Evolutionary conservation across 148 eudicot species (phyloP), one percentile per base, ranked within the genome.

Genomic region (Amaranthus palmeri): DNA sequence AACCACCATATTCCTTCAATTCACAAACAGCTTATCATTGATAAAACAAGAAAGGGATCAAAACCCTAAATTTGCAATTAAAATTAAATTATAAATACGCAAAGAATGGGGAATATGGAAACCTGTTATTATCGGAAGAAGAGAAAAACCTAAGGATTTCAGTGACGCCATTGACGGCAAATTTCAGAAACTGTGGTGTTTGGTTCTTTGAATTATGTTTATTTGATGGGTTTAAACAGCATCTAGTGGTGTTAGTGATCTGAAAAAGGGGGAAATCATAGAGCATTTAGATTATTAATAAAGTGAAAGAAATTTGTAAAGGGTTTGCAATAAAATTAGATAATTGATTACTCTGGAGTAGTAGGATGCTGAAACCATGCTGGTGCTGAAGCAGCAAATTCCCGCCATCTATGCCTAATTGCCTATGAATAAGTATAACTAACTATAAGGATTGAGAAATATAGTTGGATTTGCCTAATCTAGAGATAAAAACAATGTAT

Each of bases 91-190:
- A 8, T 14, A 50, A 3, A 13, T 0, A 25, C 0, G 36, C 0
- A 25, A 25, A 25, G 36, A 45, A 43, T 40, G 48, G 54, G 42
- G 18, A 4, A 40, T 10, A 56, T 25, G 8, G 17, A 2, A 40
- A 83, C 88, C 79, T 80, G 67, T 53, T 68, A 40, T 68, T 69
- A 55, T 61, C 63, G 66, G 42, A 18, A 58, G 78, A 55, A 13
- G 86, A 78, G 70, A 87, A 76, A 60, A 89, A 69, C 75, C 97
- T 75, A 69, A 92, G 86, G 65, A 92, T 51, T 78, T 86, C 84
- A 0, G 90, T 86, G 51, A 84, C 56, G 48, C 83, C 87, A 53
- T 50, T 71, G 4, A 86, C 86, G 3, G 83, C 78, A 61, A 82
- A 44, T 71, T 78, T 82, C 48, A 86, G 62, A 1, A 82, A 17